Conservation (phyloP, 352 stramenopile species). For the Saprolegnia parasitica region DNA sequence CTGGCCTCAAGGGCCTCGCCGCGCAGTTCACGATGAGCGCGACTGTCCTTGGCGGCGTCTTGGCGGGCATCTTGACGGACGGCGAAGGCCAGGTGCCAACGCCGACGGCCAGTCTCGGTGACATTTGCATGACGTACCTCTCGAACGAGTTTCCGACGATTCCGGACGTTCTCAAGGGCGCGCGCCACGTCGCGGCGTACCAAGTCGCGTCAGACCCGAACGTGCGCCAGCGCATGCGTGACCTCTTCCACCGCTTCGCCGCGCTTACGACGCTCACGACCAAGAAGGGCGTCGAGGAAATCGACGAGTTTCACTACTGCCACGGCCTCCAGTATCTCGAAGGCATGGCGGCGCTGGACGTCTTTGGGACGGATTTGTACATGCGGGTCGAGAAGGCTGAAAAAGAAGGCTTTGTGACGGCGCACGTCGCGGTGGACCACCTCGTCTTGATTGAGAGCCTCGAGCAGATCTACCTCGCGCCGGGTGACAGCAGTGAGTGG, state of each 20-base stretch:
- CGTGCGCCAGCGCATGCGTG: conserved; percentile 75
- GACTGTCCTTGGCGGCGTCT: conserved; percentile 70
- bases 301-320: conserved; percentile 85
- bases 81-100: conserved; percentile 62
- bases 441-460: conserved; percentile 81
- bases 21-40: conserved; percentile 83
- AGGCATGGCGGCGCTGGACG: conserved; percentile 76
- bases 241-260: conserved; percentile 77
- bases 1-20: conserved; percentile 59
- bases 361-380: conserved; percentile 74
- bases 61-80: conserved; percentile 68
- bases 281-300: conserved; percentile 75
- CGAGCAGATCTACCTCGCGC: conserved; percentile 59
- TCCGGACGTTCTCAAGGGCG: conserved; percentile 84
- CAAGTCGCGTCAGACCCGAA: conserved; percentile 82
- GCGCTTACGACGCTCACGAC: conserved; percentile 73
- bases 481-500: conserved; percentile 59
- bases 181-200: conserved; percentile 81
- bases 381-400: conserved; percentile 69
- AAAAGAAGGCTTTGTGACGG: conserved; percentile 77
- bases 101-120: conserved; percentile 62
- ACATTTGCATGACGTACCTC: conserved; percentile 69
- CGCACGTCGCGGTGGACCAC: conserved; percentile 72
- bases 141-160: conserved; percentile 80
- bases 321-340: conserved; percentile 84